These are phyloP conservation scores for Suhomyces wounanorum DNA, from an alignment of 1,139 yeast species.

Conservation along the genomic window DNA sequence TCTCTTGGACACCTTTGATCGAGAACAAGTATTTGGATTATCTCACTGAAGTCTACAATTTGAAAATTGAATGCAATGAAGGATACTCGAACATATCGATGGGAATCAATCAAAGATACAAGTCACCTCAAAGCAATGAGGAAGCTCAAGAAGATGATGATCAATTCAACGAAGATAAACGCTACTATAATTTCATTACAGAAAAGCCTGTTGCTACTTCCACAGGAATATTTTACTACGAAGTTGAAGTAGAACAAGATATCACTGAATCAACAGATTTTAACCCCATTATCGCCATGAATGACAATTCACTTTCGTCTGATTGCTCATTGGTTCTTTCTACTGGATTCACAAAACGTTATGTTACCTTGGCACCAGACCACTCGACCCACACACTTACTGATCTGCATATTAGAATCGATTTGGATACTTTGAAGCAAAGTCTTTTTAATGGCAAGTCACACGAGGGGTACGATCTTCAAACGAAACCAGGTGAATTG, in stretches of 20 bases:
- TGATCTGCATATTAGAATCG: conserved; percentile 19
- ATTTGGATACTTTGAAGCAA: conserved; percentile 33
- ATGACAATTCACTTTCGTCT: conserved; percentile 38
- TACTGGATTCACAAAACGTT: conserved; percentile 39
- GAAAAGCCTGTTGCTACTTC: conserved; percentile 36
- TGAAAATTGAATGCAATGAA: conserved; percentile 26
- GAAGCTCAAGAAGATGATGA: conserved; percentile 1
- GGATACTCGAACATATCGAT: conserved; percentile 37
- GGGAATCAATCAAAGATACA: conserved; percentile 12
- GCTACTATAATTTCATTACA: conserved; percentile 37
- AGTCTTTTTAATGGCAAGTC: conserved; percentile 23
- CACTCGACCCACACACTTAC: background rate
- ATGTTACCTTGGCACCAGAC: conserved; percentile 16
- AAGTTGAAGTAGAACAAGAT: conserved; percentile 37
- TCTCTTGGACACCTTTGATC: conserved; percentile 44
- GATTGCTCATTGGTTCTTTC: conserved; percentile 36
- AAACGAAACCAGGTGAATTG: conserved; percentile 39
- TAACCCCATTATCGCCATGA: conserved; percentile 36
- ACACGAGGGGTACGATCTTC: conserved; percentile 17
- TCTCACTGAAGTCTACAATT: conserved; percentile 25
- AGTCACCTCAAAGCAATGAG: background rate
- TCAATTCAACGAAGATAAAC: conserved; percentile 7
- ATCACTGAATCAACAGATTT: conserved; percentile 33
- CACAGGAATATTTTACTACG: conserved; percentile 41
- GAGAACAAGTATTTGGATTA: conserved; percentile 26